Evolutionary conservation across 169 alveolate species (phyloP).

Genomic region (Cryptosporidium parvum): DNA sequence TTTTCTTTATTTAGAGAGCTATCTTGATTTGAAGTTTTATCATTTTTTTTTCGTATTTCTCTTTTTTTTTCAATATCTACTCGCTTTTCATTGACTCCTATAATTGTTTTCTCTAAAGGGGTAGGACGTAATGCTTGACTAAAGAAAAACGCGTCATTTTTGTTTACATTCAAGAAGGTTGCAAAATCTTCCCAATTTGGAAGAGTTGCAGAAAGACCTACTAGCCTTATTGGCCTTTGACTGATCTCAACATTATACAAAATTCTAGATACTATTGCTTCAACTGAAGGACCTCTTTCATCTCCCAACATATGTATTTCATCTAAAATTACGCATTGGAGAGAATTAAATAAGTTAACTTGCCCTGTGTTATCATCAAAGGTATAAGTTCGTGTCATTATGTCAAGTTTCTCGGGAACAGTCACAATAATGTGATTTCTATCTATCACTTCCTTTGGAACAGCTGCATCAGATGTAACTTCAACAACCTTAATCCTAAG

Average conservation of each 20-base stretch:
- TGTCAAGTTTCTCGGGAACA: constrained; percentile 99
- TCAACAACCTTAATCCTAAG: constrained; percentile 93
- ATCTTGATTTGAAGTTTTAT: not conserved
- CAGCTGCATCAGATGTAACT: constrained; percentile 95
- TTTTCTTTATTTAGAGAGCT: not conserved
- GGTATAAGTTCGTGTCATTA: constrained; percentile 93
- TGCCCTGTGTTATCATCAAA: not conserved
- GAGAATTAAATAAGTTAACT: constrained; percentile 76
- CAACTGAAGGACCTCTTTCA: constrained; percentile 99
- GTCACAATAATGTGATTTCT: constrained; percentile 98
- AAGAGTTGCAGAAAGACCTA: constrained; percentile 99
- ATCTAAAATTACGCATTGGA: constrained; percentile 96
- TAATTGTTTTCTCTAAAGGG: constrained; percentile 94
- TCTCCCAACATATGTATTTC: constrained; percentile 99
- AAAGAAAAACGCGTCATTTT: constrained; percentile 94
- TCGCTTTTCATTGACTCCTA: constrained; percentile 99
- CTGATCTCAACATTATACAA: constrained; percentile 56
- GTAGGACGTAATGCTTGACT: constrained; percentile 97
- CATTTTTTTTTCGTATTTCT: not conserved
- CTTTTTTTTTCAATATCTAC: constrained; percentile 78
- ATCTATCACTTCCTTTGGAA: constrained; percentile 95
- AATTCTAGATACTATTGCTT: constrained; percentile 98
- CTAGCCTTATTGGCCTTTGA: constrained; percentile 45
- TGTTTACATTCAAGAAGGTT: constrained; percentile 94
- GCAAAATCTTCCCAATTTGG: constrained; percentile 99